A percentile compares a stretch with the other conserved stretches of the same genome.
Evolutionary conservation across 2,329 filamentous ascomycete genomes (phyloP).

Genomic region (Sporothrix variecibatus): DNA sequence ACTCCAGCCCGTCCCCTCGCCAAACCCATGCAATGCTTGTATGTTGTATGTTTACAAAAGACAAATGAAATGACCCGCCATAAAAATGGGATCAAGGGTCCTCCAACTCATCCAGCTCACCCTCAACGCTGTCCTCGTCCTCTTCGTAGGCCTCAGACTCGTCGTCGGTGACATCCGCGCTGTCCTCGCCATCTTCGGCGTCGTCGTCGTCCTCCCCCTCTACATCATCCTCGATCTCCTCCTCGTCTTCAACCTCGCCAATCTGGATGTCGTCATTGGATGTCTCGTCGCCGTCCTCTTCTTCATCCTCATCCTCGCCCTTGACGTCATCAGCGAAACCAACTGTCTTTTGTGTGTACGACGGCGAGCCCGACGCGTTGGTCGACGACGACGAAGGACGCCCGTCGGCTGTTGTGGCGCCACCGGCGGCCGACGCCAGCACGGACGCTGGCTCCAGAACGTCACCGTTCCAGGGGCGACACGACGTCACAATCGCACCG

Average conservation of each 20-base stretch:
- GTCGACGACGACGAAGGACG: conserved; percentile 26
- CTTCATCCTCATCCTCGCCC: conserved; percentile 34
- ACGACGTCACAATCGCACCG: conserved; percentile 79
- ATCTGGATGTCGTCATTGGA: conserved; percentile 24
- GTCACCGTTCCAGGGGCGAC: conserved; percentile 89
- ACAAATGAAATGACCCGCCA: not conserved
- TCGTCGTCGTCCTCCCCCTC: not conserved
- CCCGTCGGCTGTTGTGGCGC: not conserved
- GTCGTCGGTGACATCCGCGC: conserved; percentile 13
- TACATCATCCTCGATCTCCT: not conserved
- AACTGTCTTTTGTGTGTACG: conserved; percentile 54
- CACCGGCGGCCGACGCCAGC: not conserved
- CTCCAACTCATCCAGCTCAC: conserved; percentile 29
- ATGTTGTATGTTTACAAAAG: conserved; percentile 1
- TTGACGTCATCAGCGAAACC: conserved; percentile 61
- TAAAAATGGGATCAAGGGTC: not conserved
- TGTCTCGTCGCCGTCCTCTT: conserved; percentile 32
- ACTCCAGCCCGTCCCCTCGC: not conserved
- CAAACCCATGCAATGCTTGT: conserved; percentile 4
- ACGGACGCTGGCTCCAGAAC: conserved; percentile 62
- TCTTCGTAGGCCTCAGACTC: conserved; percentile 39
- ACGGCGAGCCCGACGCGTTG: conserved; percentile 27
- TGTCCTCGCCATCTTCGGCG: not conserved
- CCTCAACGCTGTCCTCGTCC: conserved; percentile 36
- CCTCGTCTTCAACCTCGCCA: not conserved